Conservation (phyloP, 2,329 filamentous ascomycete genomes). For the Aspergillus pseudonomiae region DNA sequence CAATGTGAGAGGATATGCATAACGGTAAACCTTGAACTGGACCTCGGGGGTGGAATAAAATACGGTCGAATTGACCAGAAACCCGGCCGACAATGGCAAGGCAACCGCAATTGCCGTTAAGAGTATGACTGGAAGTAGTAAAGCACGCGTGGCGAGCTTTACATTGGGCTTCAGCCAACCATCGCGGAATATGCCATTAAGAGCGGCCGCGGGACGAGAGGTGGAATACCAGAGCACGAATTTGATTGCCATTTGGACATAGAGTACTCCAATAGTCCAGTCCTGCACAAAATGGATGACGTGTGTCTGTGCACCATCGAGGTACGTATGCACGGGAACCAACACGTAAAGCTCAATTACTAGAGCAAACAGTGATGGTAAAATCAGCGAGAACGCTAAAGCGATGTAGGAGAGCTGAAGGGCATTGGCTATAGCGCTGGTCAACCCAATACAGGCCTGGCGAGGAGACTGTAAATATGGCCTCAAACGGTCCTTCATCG, state of each 20-base stretch:
- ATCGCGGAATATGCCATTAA: constrained; percentile 71
- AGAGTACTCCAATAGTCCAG: constrained; percentile 91
- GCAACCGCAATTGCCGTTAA: constrained; percentile 66
- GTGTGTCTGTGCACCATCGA: constrained; percentile 45
- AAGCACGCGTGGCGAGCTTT: constrained; percentile 76
- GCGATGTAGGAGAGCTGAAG: constrained; percentile 74
- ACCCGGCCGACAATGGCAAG: constrained; percentile 65
- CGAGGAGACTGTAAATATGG: constrained; percentile 35
- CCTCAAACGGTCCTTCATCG: constrained; percentile 27
- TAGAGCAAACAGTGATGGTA: constrained; percentile 78
- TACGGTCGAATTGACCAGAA: constrained; percentile 50
- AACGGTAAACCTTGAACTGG: constrained; percentile 58
- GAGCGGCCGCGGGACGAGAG: constrained; percentile 72
- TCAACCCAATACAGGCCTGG: constrained; percentile 29
- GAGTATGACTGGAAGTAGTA: constrained; percentile 74
- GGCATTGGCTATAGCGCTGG: constrained; percentile 33
- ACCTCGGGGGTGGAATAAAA: constrained; percentile 37
- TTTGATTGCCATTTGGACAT: constrained; percentile 77
- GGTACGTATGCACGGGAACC: constrained; percentile 81
- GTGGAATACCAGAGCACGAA: constrained; percentile 69
- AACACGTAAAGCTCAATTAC: constrained; percentile 87
- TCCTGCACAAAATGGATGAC: constrained; percentile 82
- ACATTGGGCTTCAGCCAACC: constrained; percentile 82
- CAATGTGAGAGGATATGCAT: constrained; percentile 72
- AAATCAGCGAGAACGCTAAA: constrained; percentile 71